Evolutionary conservation across 129 eudicot species (phyloP).

Genomic region (Flaveria linearis): DNA sequence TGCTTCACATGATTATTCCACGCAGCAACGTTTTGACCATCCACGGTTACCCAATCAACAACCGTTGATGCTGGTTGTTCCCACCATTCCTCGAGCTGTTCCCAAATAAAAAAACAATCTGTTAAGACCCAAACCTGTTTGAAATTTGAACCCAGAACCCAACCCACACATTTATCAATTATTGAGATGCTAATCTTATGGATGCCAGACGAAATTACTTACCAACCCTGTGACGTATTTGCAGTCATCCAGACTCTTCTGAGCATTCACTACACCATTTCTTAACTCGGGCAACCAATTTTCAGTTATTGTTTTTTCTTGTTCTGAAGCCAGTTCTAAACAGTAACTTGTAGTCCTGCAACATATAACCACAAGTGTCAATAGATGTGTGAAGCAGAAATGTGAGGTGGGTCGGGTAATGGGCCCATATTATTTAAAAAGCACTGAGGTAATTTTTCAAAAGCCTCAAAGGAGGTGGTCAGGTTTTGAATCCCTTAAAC

Average conservation of each 20-base stretch:
- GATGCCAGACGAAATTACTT: slow-evolving; percentile 34
- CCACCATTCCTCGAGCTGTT: slow-evolving; percentile 99
- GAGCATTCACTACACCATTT: slow-evolving; percentile 65
- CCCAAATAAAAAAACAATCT: background rate
- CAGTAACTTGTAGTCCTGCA: slow-evolving; percentile 91
- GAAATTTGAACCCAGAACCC: background rate
- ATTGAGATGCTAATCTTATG: background rate
- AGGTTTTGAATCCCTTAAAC: background rate
- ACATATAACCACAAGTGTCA: slow-evolving; percentile 23
- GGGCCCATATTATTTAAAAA: background rate
- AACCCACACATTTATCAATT: background rate
- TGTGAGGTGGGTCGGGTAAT: background rate
- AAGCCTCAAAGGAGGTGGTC: background rate
- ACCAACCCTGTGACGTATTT: slow-evolving; percentile 92
- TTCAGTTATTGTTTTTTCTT: slow-evolving; percentile 77
- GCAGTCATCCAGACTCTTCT: slow-evolving; percentile 90
- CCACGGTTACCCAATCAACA: slow-evolving; percentile 97
- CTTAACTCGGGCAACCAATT: slow-evolving; percentile 84
- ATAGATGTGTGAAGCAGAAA: background rate
- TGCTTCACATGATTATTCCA: slow-evolving; percentile 97
- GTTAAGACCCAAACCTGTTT: slow-evolving; percentile 3
- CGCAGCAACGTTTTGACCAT: slow-evolving; percentile 84
- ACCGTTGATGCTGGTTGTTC: slow-evolving; percentile 98
- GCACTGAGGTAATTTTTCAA: background rate
- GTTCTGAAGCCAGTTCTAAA: slow-evolving; percentile 85